These are phyloP conservation scores for Butyriboletus appendiculatus DNA, from an alignment of 1,284 basidiomycete species.

Conservation along the genomic window DNA sequence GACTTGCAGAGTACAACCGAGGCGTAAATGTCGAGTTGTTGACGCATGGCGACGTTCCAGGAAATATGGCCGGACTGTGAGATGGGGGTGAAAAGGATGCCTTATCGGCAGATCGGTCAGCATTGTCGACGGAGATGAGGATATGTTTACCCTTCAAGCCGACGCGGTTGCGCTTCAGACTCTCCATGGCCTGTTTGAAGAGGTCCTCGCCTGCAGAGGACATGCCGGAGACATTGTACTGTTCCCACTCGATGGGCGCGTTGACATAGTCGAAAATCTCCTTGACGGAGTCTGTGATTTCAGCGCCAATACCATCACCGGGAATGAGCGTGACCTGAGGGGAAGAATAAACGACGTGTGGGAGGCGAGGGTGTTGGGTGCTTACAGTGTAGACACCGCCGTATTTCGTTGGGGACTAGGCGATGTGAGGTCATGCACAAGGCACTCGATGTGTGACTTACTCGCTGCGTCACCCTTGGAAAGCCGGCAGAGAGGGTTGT, in stretches of 20 bases:
- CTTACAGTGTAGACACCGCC: conserved; percentile 89
- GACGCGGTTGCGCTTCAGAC: conserved; percentile 94
- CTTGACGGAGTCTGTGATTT: conserved; percentile 98
- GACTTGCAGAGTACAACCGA: conserved; percentile 99
- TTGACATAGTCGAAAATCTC: conserved; percentile 98
- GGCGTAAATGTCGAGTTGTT: conserved; percentile 99
- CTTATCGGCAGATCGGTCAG: conserved; percentile 42
- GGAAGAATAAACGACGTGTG: conserved; percentile 14
- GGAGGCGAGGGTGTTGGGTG: conserved; percentile 27
- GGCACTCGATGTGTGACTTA: conserved; percentile 37
- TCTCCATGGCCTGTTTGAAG: conserved; percentile 98
- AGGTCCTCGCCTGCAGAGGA: conserved; percentile 92
- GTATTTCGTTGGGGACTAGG: conserved; percentile 88
- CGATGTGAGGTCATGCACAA: conserved; percentile 11
- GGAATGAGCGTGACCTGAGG: conserved; percentile 88
- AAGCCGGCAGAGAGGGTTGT: conserved; percentile 83
- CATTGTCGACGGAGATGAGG: background rate
- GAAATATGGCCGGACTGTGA: conserved; percentile 97
- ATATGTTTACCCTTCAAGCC: conserved; percentile 85
- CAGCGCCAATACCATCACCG: conserved; percentile 95
- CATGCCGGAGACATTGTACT: conserved; percentile 97
- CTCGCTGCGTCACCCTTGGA: conserved; percentile 72
- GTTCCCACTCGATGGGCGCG: conserved; percentile 99
- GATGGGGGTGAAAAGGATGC: conserved; percentile 98
- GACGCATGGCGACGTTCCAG: conserved; percentile 99